Evolutionary conservation across 257 asterid genomes (phyloP).

Genomic region (Nicotiana tomentosiformis): DNA sequence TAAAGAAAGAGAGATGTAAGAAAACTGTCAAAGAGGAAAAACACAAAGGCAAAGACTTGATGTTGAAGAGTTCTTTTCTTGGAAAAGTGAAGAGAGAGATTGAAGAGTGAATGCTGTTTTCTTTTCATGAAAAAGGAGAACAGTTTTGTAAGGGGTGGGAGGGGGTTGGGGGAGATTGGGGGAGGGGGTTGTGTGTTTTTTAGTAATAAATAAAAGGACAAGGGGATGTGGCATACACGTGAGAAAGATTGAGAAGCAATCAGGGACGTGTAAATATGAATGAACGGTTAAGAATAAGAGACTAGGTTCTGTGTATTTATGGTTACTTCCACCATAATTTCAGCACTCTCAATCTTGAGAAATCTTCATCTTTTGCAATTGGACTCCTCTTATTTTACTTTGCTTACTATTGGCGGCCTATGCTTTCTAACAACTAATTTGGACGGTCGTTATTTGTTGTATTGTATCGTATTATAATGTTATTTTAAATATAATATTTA

Average conservation of each 20-base stretch:
- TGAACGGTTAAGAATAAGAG: constrained; percentile 21
- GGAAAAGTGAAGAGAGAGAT: constrained; percentile 13
- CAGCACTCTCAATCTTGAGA: neutral
- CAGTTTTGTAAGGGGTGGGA: constrained; percentile 21
- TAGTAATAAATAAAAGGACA: constrained; percentile 19
- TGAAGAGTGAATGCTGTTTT: constrained; percentile 21
- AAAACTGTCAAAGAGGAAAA: constrained; percentile 9
- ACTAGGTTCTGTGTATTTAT: constrained; percentile 38
- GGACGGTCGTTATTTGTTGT: too few species aligned
- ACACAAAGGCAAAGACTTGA: constrained; percentile 18
- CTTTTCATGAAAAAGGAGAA: constrained; percentile 54
- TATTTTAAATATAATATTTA: too few species aligned
- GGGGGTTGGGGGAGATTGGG: neutral
- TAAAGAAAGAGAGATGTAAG: constrained; percentile 15
- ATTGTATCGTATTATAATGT: too few species aligned
- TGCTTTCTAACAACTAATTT: neutral
- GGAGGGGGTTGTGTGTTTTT: constrained; percentile 1
- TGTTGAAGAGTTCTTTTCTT: constrained; percentile 22
- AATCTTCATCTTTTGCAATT: neutral
- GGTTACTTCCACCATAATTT: constrained; percentile 22
- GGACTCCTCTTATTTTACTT: neutral
- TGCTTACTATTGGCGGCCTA: neutral
- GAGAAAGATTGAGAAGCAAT: constrained; percentile 20
- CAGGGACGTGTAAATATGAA: constrained; percentile 12
- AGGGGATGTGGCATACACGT: constrained; percentile 55